These are phyloP conservation scores for Clonostachys chloroleuca DNA, from an alignment of 2,329 filamentous ascomycete species.

Conservation along the genomic window DNA sequence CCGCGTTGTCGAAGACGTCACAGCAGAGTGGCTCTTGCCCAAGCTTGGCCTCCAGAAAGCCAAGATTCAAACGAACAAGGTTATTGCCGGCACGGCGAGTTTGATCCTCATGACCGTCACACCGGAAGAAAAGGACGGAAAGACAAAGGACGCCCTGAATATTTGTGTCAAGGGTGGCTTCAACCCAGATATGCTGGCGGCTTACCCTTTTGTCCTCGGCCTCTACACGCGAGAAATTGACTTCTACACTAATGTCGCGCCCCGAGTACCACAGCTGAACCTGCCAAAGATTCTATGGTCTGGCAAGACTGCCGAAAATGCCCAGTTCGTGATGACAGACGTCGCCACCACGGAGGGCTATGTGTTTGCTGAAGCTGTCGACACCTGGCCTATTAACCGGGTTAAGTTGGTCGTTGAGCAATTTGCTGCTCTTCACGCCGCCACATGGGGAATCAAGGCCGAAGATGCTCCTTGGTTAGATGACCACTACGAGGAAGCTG, in stretches of 20 bases:
- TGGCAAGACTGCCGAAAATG: conserved; percentile 25
- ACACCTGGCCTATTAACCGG: conserved; percentile 22
- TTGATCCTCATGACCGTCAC: conserved; percentile 18
- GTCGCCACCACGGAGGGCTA: conserved; percentile 17
- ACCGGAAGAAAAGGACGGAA: conserved; percentile 13
- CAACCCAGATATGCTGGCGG: conserved; percentile 22
- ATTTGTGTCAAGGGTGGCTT: conserved; percentile 32
- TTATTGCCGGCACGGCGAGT: conserved; percentile 13
- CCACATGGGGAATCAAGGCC: conserved; percentile 22
- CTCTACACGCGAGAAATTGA: conserved; percentile 25
- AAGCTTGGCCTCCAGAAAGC: neutral
- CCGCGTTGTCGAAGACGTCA: neutral
- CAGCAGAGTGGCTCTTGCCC: neutral
- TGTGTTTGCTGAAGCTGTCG: conserved; percentile 19
- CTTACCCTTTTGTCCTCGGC: conserved; percentile 21
- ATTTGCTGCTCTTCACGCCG: conserved; percentile 32
- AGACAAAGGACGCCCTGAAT: neutral
- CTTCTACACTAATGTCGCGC: conserved; percentile 27
- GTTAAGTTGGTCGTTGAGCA: conserved; percentile 29
- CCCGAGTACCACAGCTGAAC: conserved; percentile 15
- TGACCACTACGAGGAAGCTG: conserved; percentile 30
- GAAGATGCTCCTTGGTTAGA: conserved; percentile 5
- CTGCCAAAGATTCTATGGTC: too few species aligned
- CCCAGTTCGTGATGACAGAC: conserved; percentile 30
- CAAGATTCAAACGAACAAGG: neutral